Evolutionary conservation across 1,284 basidiomycete genomes (phyloP), one percentile per base, ranked within the genome.

Genomic region (Leccinum insolens): DNA sequence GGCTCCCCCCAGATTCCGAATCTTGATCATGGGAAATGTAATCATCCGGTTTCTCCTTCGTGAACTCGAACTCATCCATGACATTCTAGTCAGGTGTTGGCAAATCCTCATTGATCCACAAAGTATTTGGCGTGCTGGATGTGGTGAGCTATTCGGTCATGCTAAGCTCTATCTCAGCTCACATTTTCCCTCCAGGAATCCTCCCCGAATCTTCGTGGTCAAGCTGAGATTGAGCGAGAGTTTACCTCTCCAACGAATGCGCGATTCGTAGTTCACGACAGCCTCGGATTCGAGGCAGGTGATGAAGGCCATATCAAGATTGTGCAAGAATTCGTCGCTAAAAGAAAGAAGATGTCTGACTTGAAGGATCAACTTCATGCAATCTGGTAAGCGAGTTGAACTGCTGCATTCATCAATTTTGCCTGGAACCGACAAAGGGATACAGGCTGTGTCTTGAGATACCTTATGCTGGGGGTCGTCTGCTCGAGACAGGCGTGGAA

Each of bases 251-350:
- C 28, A 12, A 22, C 2, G 7, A 74, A 72, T 12, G 37, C 60
- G 3, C 62, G 63, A 57, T 62, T 72, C n/a, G 72, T 72, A 3
- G 61, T 74, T 3, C 73, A 73, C 7, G 69, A 72, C n/a, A 73
- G 71, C 39, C 31, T 34, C 31, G 31, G 31, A 34, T 34, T 34
- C 31, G 31, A 9, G 31, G 0, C 31, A 34, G 31, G 31, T 34
- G 8, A 34, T 34, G 31, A 34, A 34, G 31, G 2, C 31, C 65
- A 73, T 17, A 63, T 71, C 7, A 25, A 62, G 0, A 46, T 25
- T 2, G 68, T 72, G 52, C 20, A 60, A 15, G 0, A 58, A 0
- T 72, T 72, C 2, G 52, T 74, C 31, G 7, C 60, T 1, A 25
- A 28, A 22, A 66, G 70, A 28, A 55, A 49, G 58, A 41, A 37